Conservation (phyloP, 495 filamentous ascomycete genomes). For the Trichocladium antarcticum region DNA sequence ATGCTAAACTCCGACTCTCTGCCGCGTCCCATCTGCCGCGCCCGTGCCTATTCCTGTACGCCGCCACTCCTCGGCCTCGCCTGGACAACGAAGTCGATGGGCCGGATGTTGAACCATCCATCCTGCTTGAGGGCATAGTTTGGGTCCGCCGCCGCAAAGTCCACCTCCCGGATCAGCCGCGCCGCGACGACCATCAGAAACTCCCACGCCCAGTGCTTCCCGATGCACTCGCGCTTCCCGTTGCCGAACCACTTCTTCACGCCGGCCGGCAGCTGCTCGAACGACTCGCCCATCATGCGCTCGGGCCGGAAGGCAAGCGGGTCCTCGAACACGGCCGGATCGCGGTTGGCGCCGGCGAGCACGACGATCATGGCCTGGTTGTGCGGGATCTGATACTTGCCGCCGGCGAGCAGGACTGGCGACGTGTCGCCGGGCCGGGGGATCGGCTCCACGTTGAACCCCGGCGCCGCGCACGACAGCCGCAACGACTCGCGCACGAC, state of each 20-base stretch:
- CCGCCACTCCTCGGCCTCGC: slow-evolving; percentile 26
- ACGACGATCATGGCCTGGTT: slow-evolving; percentile 52
- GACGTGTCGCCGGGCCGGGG: slow-evolving; percentile 36
- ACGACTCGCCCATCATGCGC: slow-evolving; percentile 53
- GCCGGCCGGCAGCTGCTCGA: slow-evolving; percentile 45
- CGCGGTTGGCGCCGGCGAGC: slow-evolving; percentile 50
- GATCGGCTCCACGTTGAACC: slow-evolving; percentile 52
- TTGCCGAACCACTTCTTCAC: slow-evolving; percentile 65
- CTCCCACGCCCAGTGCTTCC: slow-evolving; percentile 58
- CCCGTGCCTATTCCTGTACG: neutral
- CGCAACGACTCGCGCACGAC: slow-evolving; percentile 56
- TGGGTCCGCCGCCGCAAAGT: slow-evolving; percentile 48
- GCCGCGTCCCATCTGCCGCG: no score
- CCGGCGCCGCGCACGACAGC: slow-evolving; percentile 52
- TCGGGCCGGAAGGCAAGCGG: slow-evolving; percentile 54
- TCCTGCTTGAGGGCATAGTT: slow-evolving; percentile 44
- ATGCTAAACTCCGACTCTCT: no score
- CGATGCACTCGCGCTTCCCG: slow-evolving; percentile 56
- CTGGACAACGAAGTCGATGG: slow-evolving; percentile 31
- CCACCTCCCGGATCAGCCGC: slow-evolving; percentile 49
- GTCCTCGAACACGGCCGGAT: slow-evolving; percentile 54
- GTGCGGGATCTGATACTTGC: slow-evolving; percentile 54
- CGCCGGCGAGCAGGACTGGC: slow-evolving; percentile 41
- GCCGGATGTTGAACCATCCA: slow-evolving; percentile 39
- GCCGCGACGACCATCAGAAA: slow-evolving; percentile 46